These are phyloP conservation scores for Eutypa lata DNA, from an alignment of 2,329 filamentous ascomycete genomes.

Conservation along the genomic window DNA sequence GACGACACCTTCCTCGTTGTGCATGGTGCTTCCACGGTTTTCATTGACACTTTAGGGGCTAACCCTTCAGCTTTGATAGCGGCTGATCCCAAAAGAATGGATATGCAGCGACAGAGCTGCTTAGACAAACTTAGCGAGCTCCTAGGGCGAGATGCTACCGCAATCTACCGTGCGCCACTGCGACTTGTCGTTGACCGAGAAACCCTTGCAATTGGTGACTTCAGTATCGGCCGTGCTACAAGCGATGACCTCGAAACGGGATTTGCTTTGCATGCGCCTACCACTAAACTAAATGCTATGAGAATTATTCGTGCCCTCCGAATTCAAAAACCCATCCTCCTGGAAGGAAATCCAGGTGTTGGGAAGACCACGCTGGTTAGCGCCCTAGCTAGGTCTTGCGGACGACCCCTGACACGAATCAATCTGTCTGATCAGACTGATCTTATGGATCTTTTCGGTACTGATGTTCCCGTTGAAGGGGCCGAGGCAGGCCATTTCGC, in stretches of 20 bases:
- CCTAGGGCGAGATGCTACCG: constrained; percentile 58
- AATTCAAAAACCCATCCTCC: constrained; percentile 82
- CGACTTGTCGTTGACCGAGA: constrained; percentile 52
- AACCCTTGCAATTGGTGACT: constrained; percentile 68
- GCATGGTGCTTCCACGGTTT: constrained; percentile 92
- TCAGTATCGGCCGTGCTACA: constrained; percentile 58
- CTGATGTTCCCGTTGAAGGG: constrained; percentile 93
- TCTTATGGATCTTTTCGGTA: constrained; percentile 94
- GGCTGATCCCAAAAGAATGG: constrained; percentile 65
- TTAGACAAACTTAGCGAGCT: constrained; percentile 68
- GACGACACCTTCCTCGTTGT: constrained; percentile 49
- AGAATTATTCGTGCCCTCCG: constrained; percentile 86
- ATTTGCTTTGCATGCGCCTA: constrained; percentile 84
- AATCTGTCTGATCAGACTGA: constrained; percentile 98
- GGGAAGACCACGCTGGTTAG: constrained; percentile 94
- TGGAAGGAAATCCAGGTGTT: constrained; percentile 97
- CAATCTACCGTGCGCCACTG: constrained; percentile 63
- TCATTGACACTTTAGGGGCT: constrained; percentile 90
- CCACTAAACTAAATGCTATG: constrained; percentile 86
- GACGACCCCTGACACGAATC: constrained; percentile 83
- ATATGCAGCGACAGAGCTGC: constrained; percentile 69
- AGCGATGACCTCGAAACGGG: constrained; percentile 50
- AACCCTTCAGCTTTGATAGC: constrained; percentile 88
- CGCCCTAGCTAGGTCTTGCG: constrained; percentile 76
- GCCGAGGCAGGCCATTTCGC: constrained; percentile 85